phyloP scores from a whole-genome alignment of 2,329 filamentous ascomycete species.

The Hypoxylon sp. region DNA sequence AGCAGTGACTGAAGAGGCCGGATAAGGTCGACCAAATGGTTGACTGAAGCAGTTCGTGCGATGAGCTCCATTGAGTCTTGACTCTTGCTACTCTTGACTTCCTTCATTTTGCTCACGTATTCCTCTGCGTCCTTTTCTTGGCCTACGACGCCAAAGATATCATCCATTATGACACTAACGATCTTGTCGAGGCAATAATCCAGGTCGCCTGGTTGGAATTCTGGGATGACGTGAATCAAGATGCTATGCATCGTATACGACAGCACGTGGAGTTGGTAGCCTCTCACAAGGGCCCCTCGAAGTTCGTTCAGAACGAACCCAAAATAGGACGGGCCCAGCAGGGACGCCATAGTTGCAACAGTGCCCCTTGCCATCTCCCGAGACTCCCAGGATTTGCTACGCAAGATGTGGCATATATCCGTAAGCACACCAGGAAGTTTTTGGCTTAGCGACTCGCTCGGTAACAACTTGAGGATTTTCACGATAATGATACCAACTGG shows the following conservation, averaged over 20 bases:
- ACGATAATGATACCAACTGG: conserved; percentile 90
- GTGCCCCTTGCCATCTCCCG: conserved; percentile 92
- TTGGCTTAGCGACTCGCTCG: conserved; percentile 76
- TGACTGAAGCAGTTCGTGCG: conserved; percentile 82
- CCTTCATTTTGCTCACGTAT: conserved; percentile 95
- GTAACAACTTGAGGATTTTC: conserved; percentile 85
- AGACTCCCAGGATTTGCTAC: conserved; percentile 88
- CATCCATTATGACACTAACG: conserved; percentile 91
- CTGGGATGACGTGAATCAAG: conserved; percentile 78
- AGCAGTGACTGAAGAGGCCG: conserved; percentile 82
- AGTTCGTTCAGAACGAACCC: conserved; percentile 95
- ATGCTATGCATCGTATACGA: conserved; percentile 96
- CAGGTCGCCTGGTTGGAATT: conserved; percentile 82
- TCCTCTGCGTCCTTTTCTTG: conserved; percentile 98
- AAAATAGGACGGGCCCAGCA: conserved; percentile 85
- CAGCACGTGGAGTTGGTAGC: conserved; percentile 93
- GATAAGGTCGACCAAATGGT: conserved; percentile 78
- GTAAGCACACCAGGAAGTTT: conserved; percentile 86
- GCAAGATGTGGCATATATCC: conserved; percentile 91
- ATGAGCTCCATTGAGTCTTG: conserved; percentile 97
- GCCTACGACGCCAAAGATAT: conserved; percentile 91
- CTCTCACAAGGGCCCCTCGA: conserved; percentile 81
- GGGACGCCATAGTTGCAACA: conserved; percentile 81
- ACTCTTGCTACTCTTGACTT: conserved; percentile 97
- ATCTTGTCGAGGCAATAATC: conserved; percentile 87